Conservation (phyloP, 371 early-diverging fungal species). For the Mucor saturninus region DNA sequence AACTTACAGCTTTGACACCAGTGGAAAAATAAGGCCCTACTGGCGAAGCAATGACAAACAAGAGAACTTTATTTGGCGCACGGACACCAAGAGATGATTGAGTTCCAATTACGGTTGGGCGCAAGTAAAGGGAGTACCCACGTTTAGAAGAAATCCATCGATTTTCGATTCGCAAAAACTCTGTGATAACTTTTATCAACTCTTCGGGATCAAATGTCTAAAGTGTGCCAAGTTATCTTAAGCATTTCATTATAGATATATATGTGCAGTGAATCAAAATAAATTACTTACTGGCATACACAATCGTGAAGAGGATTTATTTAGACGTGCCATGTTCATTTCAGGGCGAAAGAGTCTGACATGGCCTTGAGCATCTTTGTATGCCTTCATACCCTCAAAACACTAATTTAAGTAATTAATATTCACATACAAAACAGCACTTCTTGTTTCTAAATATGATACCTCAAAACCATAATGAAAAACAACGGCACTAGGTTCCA, state of each 20-base stretch:
- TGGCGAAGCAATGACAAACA: conserved; percentile 88
- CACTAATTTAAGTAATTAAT: conserved; percentile 47
- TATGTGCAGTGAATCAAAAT: neutral
- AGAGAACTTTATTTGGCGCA: conserved; percentile 70
- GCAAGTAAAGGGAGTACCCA: conserved; percentile 92
- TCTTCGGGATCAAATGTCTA: conserved; percentile 76
- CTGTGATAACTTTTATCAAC: conserved; percentile 79
- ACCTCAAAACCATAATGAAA: conserved; percentile 87
- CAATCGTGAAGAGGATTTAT: conserved; percentile 72
- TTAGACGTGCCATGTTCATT: conserved; percentile 88
- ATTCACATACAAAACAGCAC: too few species aligned
- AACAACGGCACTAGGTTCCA: conserved; percentile 83
- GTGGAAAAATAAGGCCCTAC: conserved; percentile 94
- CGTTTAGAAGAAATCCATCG: conserved; percentile 85
- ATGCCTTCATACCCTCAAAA: conserved; percentile 94
- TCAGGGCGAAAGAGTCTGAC: conserved; percentile 87
- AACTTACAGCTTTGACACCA: conserved; percentile 81
- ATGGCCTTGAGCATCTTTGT: conserved; percentile 78
- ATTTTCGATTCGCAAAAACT: conserved; percentile 77
- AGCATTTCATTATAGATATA: neutral
- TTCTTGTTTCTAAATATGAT: neutral
- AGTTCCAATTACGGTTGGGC: conserved; percentile 92
- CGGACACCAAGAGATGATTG: conserved; percentile 74
- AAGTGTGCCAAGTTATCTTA: too few species aligned
- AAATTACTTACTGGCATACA: conserved; percentile 70